These are phyloP conservation scores for Leccinum truebloodii DNA, from an alignment of 768 basidiomycete genomes.

Conservation along the genomic window DNA sequence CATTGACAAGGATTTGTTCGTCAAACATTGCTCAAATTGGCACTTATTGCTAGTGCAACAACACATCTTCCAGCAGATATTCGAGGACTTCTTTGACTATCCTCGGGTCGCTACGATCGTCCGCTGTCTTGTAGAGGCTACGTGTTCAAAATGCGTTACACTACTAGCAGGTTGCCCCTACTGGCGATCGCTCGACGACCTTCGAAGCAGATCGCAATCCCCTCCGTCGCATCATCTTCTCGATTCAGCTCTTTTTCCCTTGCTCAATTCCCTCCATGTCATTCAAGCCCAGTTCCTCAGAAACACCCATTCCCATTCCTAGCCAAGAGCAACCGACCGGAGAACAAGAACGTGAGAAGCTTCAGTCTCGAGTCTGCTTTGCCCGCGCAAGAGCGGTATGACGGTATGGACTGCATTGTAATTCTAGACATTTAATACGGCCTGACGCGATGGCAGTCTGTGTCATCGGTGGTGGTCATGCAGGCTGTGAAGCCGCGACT, in stretches of 20 bases:
- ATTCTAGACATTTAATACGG: conserved; percentile 9
- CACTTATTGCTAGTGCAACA: neutral
- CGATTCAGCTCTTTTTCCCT: conserved; percentile 1
- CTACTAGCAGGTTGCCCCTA: neutral
- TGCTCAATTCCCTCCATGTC: neutral
- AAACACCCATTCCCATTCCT: neutral
- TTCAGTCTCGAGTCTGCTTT: conserved; percentile 1
- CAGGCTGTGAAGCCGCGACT: conserved; percentile 89
- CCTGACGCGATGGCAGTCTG: conserved; percentile 58
- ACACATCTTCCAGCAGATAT: neutral
- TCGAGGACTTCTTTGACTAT: neutral
- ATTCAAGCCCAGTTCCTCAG: neutral
- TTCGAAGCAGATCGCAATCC: neutral
- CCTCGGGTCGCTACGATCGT: neutral
- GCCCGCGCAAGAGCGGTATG: conserved; percentile 16
- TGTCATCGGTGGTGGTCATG: conserved; percentile 90
- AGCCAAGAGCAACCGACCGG: neutral
- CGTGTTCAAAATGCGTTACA: conserved; percentile 2
- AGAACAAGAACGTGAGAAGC: neutral
- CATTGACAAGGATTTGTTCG: neutral
- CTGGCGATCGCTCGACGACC: conserved; percentile 10
- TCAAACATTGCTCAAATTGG: neutral
- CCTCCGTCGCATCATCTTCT: neutral
- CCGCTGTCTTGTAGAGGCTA: neutral
- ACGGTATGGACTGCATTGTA: conserved; percentile 20